These are phyloP conservation scores for Penicillium odoratum DNA, from an alignment of 495 filamentous ascomycete species.

Conservation along the genomic window DNA sequence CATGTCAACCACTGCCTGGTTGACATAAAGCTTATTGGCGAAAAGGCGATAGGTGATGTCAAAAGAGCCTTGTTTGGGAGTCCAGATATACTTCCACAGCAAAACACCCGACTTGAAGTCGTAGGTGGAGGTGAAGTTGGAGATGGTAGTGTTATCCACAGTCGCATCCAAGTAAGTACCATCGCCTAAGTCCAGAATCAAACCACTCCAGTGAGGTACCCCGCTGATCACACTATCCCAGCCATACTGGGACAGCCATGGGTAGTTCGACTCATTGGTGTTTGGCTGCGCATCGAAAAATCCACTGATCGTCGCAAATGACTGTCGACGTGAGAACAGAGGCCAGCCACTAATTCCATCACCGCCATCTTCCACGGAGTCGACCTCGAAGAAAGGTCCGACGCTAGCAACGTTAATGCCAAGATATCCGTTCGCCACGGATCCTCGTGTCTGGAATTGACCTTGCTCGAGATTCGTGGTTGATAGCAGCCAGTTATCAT, in stretches of 20 bases:
- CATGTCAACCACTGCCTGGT: slow-evolving; percentile 62
- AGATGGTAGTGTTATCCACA: slow-evolving; percentile 59
- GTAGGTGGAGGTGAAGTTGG: slow-evolving; percentile 60
- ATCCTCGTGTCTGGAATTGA: slow-evolving; percentile 62
- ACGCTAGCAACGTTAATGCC: slow-evolving; percentile 61
- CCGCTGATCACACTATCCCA: slow-evolving; percentile 73
- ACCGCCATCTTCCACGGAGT: slow-evolving; percentile 44
- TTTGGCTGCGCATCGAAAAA: slow-evolving; percentile 68
- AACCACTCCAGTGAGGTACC: slow-evolving; percentile 67
- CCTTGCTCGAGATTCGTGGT: slow-evolving; percentile 58
- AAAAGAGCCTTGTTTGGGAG: slow-evolving; percentile 53
- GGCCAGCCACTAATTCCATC: slow-evolving; percentile 74
- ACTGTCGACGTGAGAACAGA: slow-evolving; percentile 63
- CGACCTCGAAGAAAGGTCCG: slow-evolving; percentile 71
- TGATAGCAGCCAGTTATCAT: slow-evolving; percentile 60
- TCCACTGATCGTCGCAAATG: slow-evolving; percentile 72
- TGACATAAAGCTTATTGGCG: slow-evolving; percentile 60
- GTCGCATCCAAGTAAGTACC: slow-evolving; percentile 59
- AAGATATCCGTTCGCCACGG: slow-evolving; percentile 63
- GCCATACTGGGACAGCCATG: slow-evolving; percentile 71
- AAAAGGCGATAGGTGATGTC: slow-evolving; percentile 60
- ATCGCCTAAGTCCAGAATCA: slow-evolving; percentile 59
- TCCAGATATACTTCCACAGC: slow-evolving; percentile 68
- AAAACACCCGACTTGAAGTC: slow-evolving; percentile 63
- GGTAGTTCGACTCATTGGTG: slow-evolving; percentile 67